Base-by-base conservation (phyloP, 2,329 filamentous ascomycete genomes). In the Alternaria dauci region DNA sequence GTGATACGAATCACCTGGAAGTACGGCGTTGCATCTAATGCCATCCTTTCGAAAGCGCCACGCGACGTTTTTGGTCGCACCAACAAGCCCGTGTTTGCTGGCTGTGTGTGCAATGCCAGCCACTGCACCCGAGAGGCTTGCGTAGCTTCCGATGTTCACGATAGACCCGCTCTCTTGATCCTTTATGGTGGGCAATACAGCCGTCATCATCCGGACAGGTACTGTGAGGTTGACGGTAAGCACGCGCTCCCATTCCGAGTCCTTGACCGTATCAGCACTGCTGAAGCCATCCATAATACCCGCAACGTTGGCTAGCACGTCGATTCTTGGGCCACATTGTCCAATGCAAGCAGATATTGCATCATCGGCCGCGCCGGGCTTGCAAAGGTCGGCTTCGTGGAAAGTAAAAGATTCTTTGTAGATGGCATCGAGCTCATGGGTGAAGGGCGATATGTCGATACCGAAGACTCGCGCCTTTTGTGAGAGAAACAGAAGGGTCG, bases 11-110 rank as follows among this genome's bases (percentile, higher is more conserved):
- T 76, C 71, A 44, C 79, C 80, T 2, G 82, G 82, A 4, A 82
- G 73, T 4, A 84, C 73, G 18, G 80, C 81, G 62, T 83, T 84
- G 63, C 81, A 83, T 7, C 81, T 74, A 46, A 84, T 82, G 8
- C 79, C 77, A 34, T 83, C 78, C 34, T 80, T 76, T 16, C 76
- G 76, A 60, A 83, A 83, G 5, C 80, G 71, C 77, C 80, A 84
- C 5, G 82, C 81, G 0, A 82, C 80, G 52, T 83, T 83, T 62
- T 82, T 83, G 4, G 82, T 84, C 12, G 81, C 80, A 9, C 81
- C 82, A 16, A 82, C 71, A 72, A 83, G 68, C 0, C 78, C 79
- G 67, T 81, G 79, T 61, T 83, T 81, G 52, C 76, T 79, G 8
- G 81, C 78, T 20, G 82, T 83, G 61, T 83, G 83, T 16, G 81